Evolutionary conservation across 2,329 filamentous ascomycete genomes (phyloP).

Genomic region (Acrodontium crateriforme): DNA sequence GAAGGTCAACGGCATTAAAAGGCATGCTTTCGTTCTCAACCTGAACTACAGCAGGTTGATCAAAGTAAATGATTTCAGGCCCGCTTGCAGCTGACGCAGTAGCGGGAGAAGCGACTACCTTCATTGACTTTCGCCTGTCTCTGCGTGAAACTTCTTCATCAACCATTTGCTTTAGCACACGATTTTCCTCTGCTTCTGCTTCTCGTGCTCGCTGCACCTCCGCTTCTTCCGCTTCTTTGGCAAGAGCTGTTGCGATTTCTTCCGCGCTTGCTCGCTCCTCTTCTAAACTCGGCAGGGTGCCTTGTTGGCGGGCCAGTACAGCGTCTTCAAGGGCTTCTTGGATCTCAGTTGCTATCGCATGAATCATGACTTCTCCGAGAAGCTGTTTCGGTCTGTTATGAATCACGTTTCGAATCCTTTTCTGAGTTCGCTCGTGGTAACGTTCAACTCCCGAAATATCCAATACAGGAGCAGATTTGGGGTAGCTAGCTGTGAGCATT

Average conservation of each 20-base stretch:
- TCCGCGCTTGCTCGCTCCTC: constrained; percentile 79
- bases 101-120: constrained; percentile 22
- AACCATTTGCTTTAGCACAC: constrained; percentile 55
- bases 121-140: constrained; percentile 41
- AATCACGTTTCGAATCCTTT: constrained; percentile 56
- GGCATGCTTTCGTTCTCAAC: constrained; percentile 9
- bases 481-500: constrained; percentile 79
- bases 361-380: constrained; percentile 51
- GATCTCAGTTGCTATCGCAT: constrained; percentile 45
- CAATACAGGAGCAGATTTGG: constrained; percentile 64
- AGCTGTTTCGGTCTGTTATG: constrained; percentile 53
- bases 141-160: constrained; percentile 58
- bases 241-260: constrained; percentile 50
- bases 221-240: constrained; percentile 30
- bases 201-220: constrained; percentile 26
- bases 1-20: constrained; percentile 14
- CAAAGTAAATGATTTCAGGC: constrained; percentile 14
- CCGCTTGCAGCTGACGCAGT: background rate
- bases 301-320: constrained; percentile 59
- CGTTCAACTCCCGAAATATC: constrained; percentile 50
- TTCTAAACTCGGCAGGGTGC: constrained; percentile 70
- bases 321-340: constrained; percentile 71
- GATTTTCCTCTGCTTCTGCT: constrained; percentile 46
- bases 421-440: constrained; percentile 56
- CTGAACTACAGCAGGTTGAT: constrained; percentile 13